Evolutionary conservation across 116 monocot species (phyloP), one percentile per base, ranked within the genome.

Genomic region (Papilionanthe hybrid): DNA sequence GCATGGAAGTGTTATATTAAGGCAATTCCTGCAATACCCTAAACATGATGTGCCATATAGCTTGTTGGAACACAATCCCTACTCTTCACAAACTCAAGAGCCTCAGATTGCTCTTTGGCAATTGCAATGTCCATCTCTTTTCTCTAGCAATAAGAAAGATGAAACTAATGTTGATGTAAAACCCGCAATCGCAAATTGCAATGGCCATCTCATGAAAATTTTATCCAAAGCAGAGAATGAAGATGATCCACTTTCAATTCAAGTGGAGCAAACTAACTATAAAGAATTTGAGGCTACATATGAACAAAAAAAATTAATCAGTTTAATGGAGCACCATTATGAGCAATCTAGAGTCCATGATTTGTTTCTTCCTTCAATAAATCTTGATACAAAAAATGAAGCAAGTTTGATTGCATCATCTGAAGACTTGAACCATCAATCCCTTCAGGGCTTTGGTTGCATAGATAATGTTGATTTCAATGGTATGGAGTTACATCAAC

Each of bases 401-500:
- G 53, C 72, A 9, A 89, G 84, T 75, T 48, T 83, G 50, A 77
- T 82, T 80, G 76, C 88, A 56, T 75, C 89, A n/a, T 86, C 83
- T 5, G 92, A 95, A 19, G 89, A 91, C 57, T 66, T 89, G 56
- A 66, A 65, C 15, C 10, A 87, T 5, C 83, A 58, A 81, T 85
- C 88, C 77, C 78, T 88, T 74, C 88, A 87, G 20, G 79, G 83
- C 42, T 74, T 87, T 79, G 87, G 78, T 50, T 91, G 75, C 82
- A 83, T 93, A 12, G 90, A 91, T 41, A 89, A 91, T 80, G 66
- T 87, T 43, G 90, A 78, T 10, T 53, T 84, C 23, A 88, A 84
- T 79, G 72, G 85, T 79, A 82, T 83, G 81, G 90, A 88, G 49
- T 50, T 89, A 42, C 84, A 82, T 55, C 87, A 91, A 72, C 63